Conservation (phyloP, 768 basidiomycete species). For the Zangia roseola region DNA sequence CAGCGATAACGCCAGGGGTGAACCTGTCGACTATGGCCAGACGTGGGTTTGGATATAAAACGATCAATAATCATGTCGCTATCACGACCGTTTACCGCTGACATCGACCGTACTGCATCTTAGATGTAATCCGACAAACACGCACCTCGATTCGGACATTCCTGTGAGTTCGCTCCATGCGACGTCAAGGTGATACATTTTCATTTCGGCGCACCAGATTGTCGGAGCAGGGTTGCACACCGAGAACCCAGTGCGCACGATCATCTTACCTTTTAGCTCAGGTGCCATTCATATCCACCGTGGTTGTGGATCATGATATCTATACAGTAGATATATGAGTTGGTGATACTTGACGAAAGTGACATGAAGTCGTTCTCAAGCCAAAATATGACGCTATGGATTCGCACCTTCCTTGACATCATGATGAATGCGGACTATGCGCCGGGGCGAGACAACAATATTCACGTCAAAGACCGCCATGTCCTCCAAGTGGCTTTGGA, state of each 20-base stretch:
- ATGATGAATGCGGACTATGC: conserved; percentile 33
- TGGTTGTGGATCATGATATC: neutral
- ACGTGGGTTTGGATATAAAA: conserved; percentile 36
- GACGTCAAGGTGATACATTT: neutral
- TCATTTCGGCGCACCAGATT: conserved; percentile 24
- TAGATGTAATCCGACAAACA: conserved; percentile 31
- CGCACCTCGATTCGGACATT: conserved; percentile 35
- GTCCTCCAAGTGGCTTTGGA: conserved; percentile 41
- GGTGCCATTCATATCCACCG: conserved; percentile 9
- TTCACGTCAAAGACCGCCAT: conserved; percentile 42
- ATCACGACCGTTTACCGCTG: neutral
- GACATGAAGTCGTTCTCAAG: conserved; percentile 7
- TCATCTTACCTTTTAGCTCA: conserved; percentile 41
- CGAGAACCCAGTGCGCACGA: conserved; percentile 42
- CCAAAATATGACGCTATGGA: conserved; percentile 36
- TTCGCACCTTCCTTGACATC: conserved; percentile 38
- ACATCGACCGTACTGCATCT: neutral
- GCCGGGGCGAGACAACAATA: conserved; percentile 40
- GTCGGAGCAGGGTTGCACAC: conserved; percentile 40
- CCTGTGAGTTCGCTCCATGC: conserved; percentile 16
- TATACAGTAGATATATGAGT: conserved; percentile 36
- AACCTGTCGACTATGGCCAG: conserved; percentile 35
- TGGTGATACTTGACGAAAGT: neutral
- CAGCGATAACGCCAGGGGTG: conserved; percentile 41
- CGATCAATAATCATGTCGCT: conserved; percentile 16